Conservation (phyloP, 305 asterid genomes). For the Rubia tinctorum region DNA sequence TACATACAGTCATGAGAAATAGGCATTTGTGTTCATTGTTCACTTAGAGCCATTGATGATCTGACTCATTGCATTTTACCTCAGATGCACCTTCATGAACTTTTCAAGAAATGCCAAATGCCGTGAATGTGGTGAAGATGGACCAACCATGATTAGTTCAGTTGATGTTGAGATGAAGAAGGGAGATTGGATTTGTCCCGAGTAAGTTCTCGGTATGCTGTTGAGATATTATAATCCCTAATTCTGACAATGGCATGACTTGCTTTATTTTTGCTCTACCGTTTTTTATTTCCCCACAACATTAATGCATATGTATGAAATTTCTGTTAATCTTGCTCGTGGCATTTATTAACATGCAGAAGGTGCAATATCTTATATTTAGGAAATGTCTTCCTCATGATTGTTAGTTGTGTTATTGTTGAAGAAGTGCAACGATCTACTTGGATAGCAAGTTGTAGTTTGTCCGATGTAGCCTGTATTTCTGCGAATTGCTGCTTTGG, state of each 20-base stretch:
- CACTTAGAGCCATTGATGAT: neutral
- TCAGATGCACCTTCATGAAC: slow-evolving; percentile 30
- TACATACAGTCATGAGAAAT: too few species aligned
- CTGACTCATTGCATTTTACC: neutral
- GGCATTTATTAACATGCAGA: neutral
- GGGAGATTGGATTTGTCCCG: slow-evolving; percentile 40
- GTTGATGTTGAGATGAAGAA: slow-evolving; percentile 26
- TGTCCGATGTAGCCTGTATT: neutral
- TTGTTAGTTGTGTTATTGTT: neutral
- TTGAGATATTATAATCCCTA: neutral
- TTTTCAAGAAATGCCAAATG: slow-evolving; percentile 23
- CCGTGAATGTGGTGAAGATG: slow-evolving; percentile 32
- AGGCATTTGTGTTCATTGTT: neutral
- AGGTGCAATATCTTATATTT: neutral
- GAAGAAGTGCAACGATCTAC: neutral
- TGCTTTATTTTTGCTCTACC: neutral
- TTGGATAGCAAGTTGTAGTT: neutral
- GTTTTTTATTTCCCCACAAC: neutral
- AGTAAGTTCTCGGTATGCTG: slow-evolving; percentile 22
- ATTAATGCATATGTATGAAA: neutral
- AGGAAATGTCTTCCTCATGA: neutral
- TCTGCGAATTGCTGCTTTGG: neutral
- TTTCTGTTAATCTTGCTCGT: neutral
- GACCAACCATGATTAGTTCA: slow-evolving; percentile 18
- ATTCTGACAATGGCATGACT: neutral